phyloP scores from a whole-genome alignment of 495 filamentous ascomycete genomes.

The Opeltia flavorubescens region DNA sequence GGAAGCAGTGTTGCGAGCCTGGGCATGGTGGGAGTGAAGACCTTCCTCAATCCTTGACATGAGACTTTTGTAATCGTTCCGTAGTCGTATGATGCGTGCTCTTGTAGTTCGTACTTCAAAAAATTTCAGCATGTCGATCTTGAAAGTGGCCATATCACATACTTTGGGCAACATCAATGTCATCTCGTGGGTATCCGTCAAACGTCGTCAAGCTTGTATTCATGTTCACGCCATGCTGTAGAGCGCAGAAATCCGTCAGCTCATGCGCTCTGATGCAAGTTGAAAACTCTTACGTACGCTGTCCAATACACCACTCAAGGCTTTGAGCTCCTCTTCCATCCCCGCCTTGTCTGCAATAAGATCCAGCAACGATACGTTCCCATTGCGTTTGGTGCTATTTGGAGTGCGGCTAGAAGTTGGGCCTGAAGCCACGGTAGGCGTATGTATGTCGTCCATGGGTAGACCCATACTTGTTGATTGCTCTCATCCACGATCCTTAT shows the following conservation, averaged over 20 bases:
- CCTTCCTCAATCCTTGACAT: slow-evolving; percentile 71
- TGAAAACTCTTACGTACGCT: slow-evolving; percentile 41
- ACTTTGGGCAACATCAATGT: slow-evolving; percentile 95
- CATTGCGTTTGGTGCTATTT: slow-evolving; percentile 35
- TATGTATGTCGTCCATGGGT: slow-evolving; percentile 57
- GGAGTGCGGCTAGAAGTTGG: slow-evolving; percentile 39
- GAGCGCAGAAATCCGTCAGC: not conserved
- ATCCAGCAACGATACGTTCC: slow-evolving; percentile 45
- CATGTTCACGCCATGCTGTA: slow-evolving; percentile 86
- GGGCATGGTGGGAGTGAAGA: slow-evolving; percentile 58
- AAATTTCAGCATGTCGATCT: slow-evolving; percentile 4
- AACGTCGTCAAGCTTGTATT: slow-evolving; percentile 73
- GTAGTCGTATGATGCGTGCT: slow-evolving; percentile 73
- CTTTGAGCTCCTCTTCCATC: slow-evolving; percentile 72
- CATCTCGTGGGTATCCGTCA: slow-evolving; percentile 85
- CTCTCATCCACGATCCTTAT: not conserved
- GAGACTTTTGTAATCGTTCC: slow-evolving; percentile 84
- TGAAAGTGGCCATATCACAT: slow-evolving; percentile 19
- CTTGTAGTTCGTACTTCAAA: slow-evolving; percentile 72
- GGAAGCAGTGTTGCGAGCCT: slow-evolving; percentile 4
- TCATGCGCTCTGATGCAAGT: not conserved
- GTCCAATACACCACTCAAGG: slow-evolving; percentile 69
- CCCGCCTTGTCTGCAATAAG: slow-evolving; percentile 63
- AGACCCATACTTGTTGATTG: slow-evolving; percentile 23
- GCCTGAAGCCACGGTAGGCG: slow-evolving; percentile 61